Evolutionary conservation across 352 stramenopile genomes (phyloP).

Genomic region (Paralagenidium karlingii): DNA sequence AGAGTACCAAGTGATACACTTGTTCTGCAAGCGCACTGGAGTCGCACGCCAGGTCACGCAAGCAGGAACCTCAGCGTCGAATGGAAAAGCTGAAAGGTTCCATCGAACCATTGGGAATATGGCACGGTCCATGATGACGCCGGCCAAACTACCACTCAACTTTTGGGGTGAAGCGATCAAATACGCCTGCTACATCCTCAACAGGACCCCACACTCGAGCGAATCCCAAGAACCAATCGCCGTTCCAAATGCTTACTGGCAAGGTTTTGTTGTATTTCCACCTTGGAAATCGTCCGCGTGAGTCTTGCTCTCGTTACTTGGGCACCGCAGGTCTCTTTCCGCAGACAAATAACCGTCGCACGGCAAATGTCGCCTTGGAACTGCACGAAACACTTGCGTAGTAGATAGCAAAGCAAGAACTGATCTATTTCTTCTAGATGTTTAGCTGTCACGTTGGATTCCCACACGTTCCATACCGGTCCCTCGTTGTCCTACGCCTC

Average conservation of each 20-base stretch:
- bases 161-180: not conserved
- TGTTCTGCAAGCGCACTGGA: not conserved
- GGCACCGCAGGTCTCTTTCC: too few species aligned
- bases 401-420: too few species aligned
- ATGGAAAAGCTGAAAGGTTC: not conserved
- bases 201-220: not conserved
- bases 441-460: too few species aligned
- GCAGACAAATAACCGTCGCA: too few species aligned
- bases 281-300: too few species aligned
- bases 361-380: too few species aligned
- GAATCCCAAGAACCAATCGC: not conserved
- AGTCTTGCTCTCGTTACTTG: too few species aligned
- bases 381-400: too few species aligned
- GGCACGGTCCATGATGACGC: not conserved
- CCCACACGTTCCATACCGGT: too few species aligned
- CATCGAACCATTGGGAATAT: not conserved
- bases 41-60: not conserved
- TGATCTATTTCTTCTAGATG: too few species aligned
- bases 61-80: not conserved
- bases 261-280: too few species aligned
- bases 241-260: slow-evolving; percentile 4
- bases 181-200: not conserved
- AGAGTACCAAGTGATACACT: slow-evolving; percentile 12
- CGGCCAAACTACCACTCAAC: not conserved
- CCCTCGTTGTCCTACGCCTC: too few species aligned